Evolutionary conservation across 116 monocot species (phyloP), one percentile per base, ranked within the genome.

Genomic region (Iris pallida): DNA sequence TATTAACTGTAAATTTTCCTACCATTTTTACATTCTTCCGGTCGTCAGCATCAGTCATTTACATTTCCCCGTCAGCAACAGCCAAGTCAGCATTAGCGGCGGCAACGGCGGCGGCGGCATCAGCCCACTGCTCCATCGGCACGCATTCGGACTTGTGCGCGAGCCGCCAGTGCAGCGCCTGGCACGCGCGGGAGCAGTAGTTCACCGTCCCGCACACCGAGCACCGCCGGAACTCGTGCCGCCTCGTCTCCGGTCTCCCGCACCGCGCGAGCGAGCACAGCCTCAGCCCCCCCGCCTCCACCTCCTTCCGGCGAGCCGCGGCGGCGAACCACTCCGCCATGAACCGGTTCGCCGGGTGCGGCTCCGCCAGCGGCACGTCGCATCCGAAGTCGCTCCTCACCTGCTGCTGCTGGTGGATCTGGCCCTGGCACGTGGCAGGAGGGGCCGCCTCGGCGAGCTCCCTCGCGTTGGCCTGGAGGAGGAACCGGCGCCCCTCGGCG

Each of bases 401-500:
- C 48, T 7, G 63, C 8, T 62, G 16, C 5, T 56, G 7, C 16
- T 16, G 16, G 16, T 5, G 15, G 17, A 15, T 16, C 6, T 56
- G 6, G 14, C 16, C 0, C 16, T n/a, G 56, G 56, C 56, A 6
- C 0, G 49, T 51, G 52, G 8, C 49, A 41, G 61, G 40, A 61
- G 61, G 61, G 5, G 10, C 12, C 12, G 8, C 11, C 4, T 12
- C 7, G 20, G 40, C 19, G 53, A 79, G 73, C 69, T 84, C 84
- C 3, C 68, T 65, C 20, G 80, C 70, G 75, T 79, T 79, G 65
- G 84, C 80, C 46, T 79, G 76, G 19, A 84, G 6, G 15, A 84
- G 79, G 57, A 88, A 75, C 13, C 81, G 77, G 16, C 84, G 71
- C 18, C 88, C 88, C 53, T 80, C 80, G 12, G 64, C 55, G 42